A percentile compares a stretch with the other conserved stretches of the same genome.
Evolutionary conservation across 352 stramenopile genomes (phyloP).

Genomic region (Phytopythium oedochilum): DNA sequence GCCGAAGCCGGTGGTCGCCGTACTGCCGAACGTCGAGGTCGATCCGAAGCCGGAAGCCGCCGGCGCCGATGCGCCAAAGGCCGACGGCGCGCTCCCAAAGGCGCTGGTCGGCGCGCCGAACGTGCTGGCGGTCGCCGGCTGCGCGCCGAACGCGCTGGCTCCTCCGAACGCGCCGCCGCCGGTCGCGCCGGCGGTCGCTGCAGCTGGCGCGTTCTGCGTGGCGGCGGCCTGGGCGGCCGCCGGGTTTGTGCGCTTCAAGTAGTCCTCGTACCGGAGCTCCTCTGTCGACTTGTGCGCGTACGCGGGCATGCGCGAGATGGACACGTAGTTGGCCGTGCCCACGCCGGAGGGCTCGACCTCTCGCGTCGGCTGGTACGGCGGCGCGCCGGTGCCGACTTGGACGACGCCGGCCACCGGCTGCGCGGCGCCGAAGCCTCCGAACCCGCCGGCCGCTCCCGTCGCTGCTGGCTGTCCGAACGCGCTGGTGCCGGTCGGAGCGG

Average conservation of each 20-base stretch:
- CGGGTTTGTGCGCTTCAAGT: conserved; percentile 70
- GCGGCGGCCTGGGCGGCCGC: conserved; percentile 34
- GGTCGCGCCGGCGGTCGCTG: conserved; percentile 18
- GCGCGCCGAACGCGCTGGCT: conserved; percentile 20
- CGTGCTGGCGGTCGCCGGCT: conserved; percentile 9
- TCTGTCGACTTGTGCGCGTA: conserved; percentile 75
- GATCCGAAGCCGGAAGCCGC: conserved; percentile 29
- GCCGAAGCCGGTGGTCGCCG: conserved; percentile 11
- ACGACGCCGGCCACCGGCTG: conserved; percentile 19
- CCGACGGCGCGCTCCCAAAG: conserved; percentile 17
- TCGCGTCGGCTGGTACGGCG: conserved; percentile 60
- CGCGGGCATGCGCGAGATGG: conserved; percentile 63
- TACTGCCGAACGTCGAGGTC: conserved; percentile 15
- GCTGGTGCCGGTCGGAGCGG: conserved; percentile 22
- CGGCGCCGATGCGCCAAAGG: conserved; percentile 22
- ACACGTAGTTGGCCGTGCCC: conserved; percentile 53
- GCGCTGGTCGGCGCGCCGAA: conserved; percentile 16
- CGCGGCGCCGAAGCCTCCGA: conserved; percentile 32
- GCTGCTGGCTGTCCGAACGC: conserved; percentile 40
- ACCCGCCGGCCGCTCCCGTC: conserved; percentile 19
- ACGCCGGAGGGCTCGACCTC: conserved; percentile 61
- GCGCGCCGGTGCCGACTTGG: conserved; percentile 70
- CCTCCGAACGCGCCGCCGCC: conserved; percentile 39
- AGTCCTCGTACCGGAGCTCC: conserved; percentile 76
- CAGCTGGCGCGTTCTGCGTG: conserved; percentile 36